phyloP scores from a whole-genome alignment of 345 rosid species.

The Brassica carinata region DNA sequence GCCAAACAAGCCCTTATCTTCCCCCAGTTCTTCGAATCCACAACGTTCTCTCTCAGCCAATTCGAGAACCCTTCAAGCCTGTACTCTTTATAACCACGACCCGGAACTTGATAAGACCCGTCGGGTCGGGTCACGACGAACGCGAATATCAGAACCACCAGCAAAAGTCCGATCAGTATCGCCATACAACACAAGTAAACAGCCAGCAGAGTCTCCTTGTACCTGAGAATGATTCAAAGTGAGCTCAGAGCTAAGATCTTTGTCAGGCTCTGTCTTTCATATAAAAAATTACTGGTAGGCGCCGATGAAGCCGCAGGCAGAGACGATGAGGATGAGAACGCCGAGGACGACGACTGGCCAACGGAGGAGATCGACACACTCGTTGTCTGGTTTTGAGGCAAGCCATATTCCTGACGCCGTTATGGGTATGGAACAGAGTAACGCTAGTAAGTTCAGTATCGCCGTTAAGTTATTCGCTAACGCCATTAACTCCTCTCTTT shows the following conservation, averaged over 20 bases:
- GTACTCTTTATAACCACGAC: conserved; percentile 67
- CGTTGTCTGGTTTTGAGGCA: conserved; percentile 80
- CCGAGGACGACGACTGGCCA: conserved; percentile 92
- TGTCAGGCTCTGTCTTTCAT: neutral
- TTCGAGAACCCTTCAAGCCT: conserved; percentile 65
- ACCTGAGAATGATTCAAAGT: conserved; percentile 26
- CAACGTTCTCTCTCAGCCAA: conserved; percentile 71
- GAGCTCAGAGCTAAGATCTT: neutral
- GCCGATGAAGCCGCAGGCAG: conserved; percentile 82
- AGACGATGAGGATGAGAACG: conserved; percentile 70
- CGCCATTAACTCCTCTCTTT: conserved; percentile 50
- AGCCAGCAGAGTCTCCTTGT: conserved; percentile 78
- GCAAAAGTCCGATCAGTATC: conserved; percentile 67
- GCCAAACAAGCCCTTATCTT: conserved; percentile 71
- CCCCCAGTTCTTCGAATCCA: conserved; percentile 61
- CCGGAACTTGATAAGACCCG: conserved; percentile 67
- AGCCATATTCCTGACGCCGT: conserved; percentile 90
- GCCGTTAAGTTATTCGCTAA: conserved; percentile 89
- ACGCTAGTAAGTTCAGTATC: conserved; percentile 72
- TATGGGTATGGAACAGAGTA: conserved; percentile 86
- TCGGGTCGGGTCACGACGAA: conserved; percentile 79
- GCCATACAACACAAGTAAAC: conserved; percentile 92
- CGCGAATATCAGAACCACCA: conserved; percentile 70
- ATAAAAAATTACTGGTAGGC: conserved; percentile 55
- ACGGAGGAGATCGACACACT: conserved; percentile 69